Evolutionary conservation across 768 basidiomycete genomes (phyloP).

Genomic region (Gautieria morchelliformis): DNA sequence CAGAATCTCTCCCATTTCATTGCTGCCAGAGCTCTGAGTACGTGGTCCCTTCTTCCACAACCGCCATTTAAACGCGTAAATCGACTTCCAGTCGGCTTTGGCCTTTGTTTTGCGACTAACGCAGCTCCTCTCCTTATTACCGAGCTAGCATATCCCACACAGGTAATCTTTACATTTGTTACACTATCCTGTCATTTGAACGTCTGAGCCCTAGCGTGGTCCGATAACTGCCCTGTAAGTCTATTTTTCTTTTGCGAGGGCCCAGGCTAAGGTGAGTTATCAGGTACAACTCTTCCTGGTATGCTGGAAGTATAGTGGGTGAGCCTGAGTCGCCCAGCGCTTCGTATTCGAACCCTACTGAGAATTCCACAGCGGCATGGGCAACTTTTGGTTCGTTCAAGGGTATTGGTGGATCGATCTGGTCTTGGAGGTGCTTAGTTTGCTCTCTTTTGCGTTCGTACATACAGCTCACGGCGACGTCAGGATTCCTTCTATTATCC

Average conservation of each 20-base stretch:
- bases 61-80: not conserved
- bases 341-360: not conserved
- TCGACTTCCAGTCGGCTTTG: slow-evolving; percentile 43
- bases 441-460: slow-evolving; percentile 29
- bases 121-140: slow-evolving; percentile 55
- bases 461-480: slow-evolving; percentile 29
- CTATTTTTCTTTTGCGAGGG: not conserved
- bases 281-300: slow-evolving; percentile 64
- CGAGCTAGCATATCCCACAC: slow-evolving; percentile 64
- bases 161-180: slow-evolving; percentile 27
- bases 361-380: slow-evolving; percentile 32
- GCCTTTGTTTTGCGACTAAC: slow-evolving; percentile 51
- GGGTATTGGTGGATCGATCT: slow-evolving; percentile 19
- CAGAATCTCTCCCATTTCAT: slow-evolving; percentile 42
- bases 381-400: slow-evolving; percentile 34
- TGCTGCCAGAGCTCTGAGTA: slow-evolving; percentile 39
- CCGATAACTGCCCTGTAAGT: slow-evolving; percentile 42
- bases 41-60: not conserved
- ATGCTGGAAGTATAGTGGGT: slow-evolving; percentile 59
- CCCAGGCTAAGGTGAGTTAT: not conserved
- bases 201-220: slow-evolving; percentile 32
- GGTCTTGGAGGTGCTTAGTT: slow-evolving; percentile 18
- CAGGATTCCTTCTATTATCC: slow-evolving; percentile 57
- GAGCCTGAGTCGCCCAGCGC: slow-evolving; percentile 20
- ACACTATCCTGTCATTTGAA: not conserved